A percentile compares a stretch with the other conserved stretches of the same genome.
Evolutionary conservation across 192 early-diverging fungal species (phyloP).

Genomic region (Obelidium mucronatum): DNA sequence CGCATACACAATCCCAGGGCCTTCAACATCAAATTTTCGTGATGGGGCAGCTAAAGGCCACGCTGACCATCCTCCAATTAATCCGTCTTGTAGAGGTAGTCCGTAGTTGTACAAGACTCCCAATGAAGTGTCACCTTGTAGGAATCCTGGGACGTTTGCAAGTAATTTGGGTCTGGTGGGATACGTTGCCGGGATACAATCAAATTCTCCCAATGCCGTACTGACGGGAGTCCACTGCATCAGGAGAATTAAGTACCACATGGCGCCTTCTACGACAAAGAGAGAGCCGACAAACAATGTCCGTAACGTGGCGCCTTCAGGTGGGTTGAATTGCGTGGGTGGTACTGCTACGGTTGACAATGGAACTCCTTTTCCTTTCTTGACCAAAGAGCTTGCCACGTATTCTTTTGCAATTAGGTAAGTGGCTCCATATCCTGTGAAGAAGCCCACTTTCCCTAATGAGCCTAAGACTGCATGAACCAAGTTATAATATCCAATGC

Average conservation of each 20-base stretch:
- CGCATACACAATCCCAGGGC: slow-evolving; percentile 14
- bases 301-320: neutral
- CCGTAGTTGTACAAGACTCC: slow-evolving; percentile 25
- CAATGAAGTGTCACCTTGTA: slow-evolving; percentile 5
- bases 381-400: neutral
- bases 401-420: slow-evolving; percentile 19
- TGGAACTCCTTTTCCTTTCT: slow-evolving; percentile 6
- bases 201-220: neutral
- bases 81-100: slow-evolving; percentile 6
- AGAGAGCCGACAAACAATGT: neutral
- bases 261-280: slow-evolving; percentile 6
- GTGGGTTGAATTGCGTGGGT: neutral
- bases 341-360: neutral
- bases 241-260: slow-evolving; percentile 16
- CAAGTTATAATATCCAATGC: slow-evolving; percentile 13
- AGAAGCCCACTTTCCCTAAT: slow-evolving; percentile 11
- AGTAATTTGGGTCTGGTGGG: neutral
- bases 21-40: neutral
- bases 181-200: slow-evolving; percentile 20
- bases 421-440: neutral
- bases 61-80: slow-evolving; percentile 27
- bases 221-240: slow-evolving; percentile 5
- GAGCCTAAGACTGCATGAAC: slow-evolving; percentile 4
- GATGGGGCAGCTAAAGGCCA: slow-evolving; percentile 24
- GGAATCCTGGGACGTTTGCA: neutral